Evolutionary conservation across 805 yeast genomes (phyloP), one percentile per base, ranked within the genome.

Genomic region (Monosporozyma solicola): DNA sequence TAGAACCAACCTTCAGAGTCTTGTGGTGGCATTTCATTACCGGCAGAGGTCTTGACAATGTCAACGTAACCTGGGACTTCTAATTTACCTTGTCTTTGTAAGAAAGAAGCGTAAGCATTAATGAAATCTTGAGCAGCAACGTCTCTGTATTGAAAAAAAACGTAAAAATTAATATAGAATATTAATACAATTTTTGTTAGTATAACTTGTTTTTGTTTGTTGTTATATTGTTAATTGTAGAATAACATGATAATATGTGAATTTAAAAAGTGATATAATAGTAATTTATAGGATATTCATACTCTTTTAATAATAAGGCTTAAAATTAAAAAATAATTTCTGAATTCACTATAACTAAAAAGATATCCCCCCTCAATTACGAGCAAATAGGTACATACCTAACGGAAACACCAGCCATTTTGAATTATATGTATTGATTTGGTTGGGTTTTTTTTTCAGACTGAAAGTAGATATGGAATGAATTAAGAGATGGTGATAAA

Each of bases 41-140:
- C 96, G 66, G 95, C 85, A 64, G 96, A 87, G 77, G 99, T 94
- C 90, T 94, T 94, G 81, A 94, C 99, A 70, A 92, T 79, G 83
- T 94, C 99, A 76, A 94, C 98, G 87, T 91, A 94, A 77, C 97
- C 97, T 82, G 99, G 99, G 72, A 94, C 94, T 77, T 92, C 98
- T 75, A 94, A 85, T 80, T 90, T 91, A 84, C 98, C 99, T 83
- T 95, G 99, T 80, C 98, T 90, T 84, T 94, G 98, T 80, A 94
- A 87, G 88, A 94, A 94, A 76, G 87, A 87, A 72, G 99, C 98
- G 84, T 94, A 94, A 80, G 98, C 96, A 83, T 89, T 90, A 80
- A 94, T 92, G 83, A 94, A 94, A 67, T 88, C 95, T 87, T 94
- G 98, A 79, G 99, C 99, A 80, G 98, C 97, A 80, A 94, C 99